Evolutionary conservation across 192 early-diverging fungal species (phyloP).

Genomic region (Gigaspora rosea): DNA sequence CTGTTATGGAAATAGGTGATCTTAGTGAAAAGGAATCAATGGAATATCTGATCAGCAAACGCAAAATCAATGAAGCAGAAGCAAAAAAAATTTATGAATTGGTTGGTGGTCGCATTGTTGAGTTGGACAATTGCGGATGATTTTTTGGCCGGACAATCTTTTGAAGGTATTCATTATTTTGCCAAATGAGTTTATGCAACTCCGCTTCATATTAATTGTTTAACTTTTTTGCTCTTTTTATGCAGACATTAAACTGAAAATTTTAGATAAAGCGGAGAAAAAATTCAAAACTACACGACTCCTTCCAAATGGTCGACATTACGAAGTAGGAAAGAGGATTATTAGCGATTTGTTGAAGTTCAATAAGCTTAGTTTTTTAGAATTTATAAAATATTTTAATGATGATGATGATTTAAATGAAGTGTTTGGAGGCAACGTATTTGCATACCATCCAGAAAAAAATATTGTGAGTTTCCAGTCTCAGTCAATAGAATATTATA

Average conservation of each 20-base stretch:
- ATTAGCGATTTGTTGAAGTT: not conserved
- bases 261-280: not conserved
- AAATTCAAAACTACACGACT: not conserved
- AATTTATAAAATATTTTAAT: no score
- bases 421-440: no score
- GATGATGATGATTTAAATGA: no score
- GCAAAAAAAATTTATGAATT: conserved; percentile 22
- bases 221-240: conserved; percentile 3
- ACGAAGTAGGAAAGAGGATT: conserved; percentile 1
- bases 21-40: conserved; percentile 27
- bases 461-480: no score
- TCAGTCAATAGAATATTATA: no score
- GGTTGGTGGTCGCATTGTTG: conserved; percentile 13
- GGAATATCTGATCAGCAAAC: conserved; percentile 14
- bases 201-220: not conserved
- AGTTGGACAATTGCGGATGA: not conserved
- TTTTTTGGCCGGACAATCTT: not conserved
- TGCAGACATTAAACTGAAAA: not conserved
- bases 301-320: not conserved
- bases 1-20: conserved; percentile 17
- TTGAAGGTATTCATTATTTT: conserved; percentile 12
- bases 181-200: conserved; percentile 4
- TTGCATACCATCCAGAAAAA: no score
- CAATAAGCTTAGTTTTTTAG: no score
- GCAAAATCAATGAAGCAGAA: not conserved